phyloP scores from a whole-genome alignment of 768 basidiomycete species.

The Rhodotorula kratochvilovae region DNA sequence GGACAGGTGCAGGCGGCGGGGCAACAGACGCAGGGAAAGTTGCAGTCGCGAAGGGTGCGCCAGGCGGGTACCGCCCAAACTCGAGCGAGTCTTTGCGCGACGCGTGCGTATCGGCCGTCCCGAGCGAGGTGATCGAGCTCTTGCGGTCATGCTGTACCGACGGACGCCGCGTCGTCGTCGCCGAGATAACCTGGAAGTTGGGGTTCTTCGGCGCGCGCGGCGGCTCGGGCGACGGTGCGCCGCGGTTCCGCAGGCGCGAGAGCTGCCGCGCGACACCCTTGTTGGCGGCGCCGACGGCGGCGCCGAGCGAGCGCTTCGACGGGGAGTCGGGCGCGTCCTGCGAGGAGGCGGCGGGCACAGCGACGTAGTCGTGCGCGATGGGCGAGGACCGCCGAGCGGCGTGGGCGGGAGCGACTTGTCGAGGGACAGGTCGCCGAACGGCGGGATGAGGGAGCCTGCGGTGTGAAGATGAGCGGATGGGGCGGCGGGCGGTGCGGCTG shows the following conservation, averaged over 20 bases:
- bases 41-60: not conserved
- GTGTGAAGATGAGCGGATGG: not conserved
- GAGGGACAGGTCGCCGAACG: slow-evolving; percentile 4
- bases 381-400: slow-evolving; percentile 1
- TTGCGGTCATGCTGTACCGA: not conserved
- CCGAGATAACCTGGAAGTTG: slow-evolving; percentile 33
- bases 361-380: not conserved
- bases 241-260: slow-evolving; percentile 20
- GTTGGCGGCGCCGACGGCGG: not conserved
- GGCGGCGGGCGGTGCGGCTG: not conserved
- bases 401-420: slow-evolving; percentile 38
- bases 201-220: not conserved
- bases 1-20: not conserved
- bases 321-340: not conserved
- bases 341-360: not conserved
- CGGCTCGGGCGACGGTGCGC: not conserved
- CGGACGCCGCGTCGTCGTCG: slow-evolving; percentile 16
- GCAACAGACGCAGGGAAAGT: not conserved
- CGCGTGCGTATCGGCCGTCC: slow-evolving; percentile 8
- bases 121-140: slow-evolving; percentile 7
- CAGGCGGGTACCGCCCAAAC: not conserved
- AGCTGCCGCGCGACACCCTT: slow-evolving; percentile 1
- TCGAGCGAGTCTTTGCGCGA: slow-evolving; percentile 1
- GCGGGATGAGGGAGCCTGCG: not conserved
- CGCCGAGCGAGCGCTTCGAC: not conserved